Conservation (phyloP, 768 basidiomycete species). For the Fomitopsis pulvina region DNA sequence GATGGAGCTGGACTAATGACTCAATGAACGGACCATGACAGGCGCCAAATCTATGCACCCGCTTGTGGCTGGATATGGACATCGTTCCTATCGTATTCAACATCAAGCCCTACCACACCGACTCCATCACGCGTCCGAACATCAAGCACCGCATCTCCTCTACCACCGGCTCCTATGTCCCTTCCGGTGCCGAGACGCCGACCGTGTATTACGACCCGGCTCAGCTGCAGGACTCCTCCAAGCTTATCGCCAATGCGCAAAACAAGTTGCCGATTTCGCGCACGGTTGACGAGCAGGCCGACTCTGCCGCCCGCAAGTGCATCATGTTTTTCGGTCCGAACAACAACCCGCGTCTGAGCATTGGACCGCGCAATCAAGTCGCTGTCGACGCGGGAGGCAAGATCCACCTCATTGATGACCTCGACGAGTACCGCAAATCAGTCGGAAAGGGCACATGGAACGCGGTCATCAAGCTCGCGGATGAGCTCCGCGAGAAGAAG, state of each 20-base stretch:
- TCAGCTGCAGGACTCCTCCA: conserved; percentile 37
- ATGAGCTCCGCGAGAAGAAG: conserved; percentile 81
- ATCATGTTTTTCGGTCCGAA: conserved; percentile 77
- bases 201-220: conserved; percentile 57
- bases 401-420: conserved; percentile 79
- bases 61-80: conserved; percentile 77
- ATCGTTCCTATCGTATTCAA: conserved; percentile 83
- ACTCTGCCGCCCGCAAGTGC: conserved; percentile 80
- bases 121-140: conserved; percentile 71
- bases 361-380: conserved; percentile 82
- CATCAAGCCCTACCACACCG: conserved; percentile 78
- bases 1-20: background rate
- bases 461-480: conserved; percentile 72
- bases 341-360: conserved; percentile 78
- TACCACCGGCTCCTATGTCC: conserved; percentile 70
- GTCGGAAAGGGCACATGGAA: conserved; percentile 76
- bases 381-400: conserved; percentile 82
- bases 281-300: conserved; percentile 79
- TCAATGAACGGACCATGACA: conserved; percentile 24
- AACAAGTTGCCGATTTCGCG: conserved; percentile 66
- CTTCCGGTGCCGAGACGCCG: conserved; percentile 73
- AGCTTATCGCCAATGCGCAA: conserved; percentile 38
- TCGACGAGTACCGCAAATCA: conserved; percentile 69
- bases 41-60: conserved; percentile 79
- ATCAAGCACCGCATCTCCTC: conserved; percentile 80